Percentiles rank a stretch among this genome's conserved stretches.
Evolutionary conservation across 2,329 filamentous ascomycete genomes (phyloP).

Genomic region (Triangularia verruculosa): DNA sequence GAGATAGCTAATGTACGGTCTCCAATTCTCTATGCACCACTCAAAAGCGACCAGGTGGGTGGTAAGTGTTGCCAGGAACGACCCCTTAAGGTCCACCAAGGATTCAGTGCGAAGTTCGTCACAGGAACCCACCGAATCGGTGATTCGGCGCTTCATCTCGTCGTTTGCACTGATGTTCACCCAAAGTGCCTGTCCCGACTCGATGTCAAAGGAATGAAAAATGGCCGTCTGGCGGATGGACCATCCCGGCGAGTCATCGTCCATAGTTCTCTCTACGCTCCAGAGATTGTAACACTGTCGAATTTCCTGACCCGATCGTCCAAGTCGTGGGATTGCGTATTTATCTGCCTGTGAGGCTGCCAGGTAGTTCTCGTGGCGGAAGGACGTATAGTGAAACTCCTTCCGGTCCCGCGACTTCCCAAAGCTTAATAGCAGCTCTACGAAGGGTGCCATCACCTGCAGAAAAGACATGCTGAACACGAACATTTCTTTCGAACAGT

Average conservation of each 20-base stretch:
- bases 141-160: not conserved
- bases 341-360: not conserved
- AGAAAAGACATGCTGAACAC: not conserved
- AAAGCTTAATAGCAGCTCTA: not conserved
- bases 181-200: not conserved
- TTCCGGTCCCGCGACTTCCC: not conserved
- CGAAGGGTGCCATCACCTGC: not conserved
- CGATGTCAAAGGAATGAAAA: not conserved
- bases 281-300: not conserved
- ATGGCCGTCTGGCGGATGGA: not conserved
- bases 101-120: not conserved
- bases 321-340: not conserved
- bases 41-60: slow-evolving; percentile 2
- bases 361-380: not conserved
- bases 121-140: not conserved
- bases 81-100: not conserved
- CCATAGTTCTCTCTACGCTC: not conserved
- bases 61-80: not conserved
- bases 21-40: slow-evolving; percentile 7
- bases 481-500: slow-evolving; percentile 5
- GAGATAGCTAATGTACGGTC: not conserved
- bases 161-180: not conserved
- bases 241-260: not conserved
- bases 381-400: slow-evolving; percentile 2
- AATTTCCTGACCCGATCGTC: not conserved